Base-by-base conservation (phyloP, 1,284 basidiomycete species). In the Heterobasidion annosum region DNA sequence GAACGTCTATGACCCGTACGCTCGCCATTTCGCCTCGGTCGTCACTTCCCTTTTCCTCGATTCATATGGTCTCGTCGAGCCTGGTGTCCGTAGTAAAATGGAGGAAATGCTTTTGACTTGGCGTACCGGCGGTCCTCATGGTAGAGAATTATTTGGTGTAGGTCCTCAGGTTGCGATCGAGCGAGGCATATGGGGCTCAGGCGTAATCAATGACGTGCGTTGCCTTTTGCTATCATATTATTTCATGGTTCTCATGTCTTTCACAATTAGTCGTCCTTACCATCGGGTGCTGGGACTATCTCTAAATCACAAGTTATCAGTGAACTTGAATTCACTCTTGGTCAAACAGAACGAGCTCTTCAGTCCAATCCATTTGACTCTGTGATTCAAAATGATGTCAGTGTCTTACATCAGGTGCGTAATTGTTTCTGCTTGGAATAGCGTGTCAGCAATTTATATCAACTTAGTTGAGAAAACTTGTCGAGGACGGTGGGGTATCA, bases 41-140 rank as follows among this genome's bases (percentile, higher is more conserved):
- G 85, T 93, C 56, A 83, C 85, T 52, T 77, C 81, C 19, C 72
- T 94, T 7, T 97, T 93, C 71, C 73, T 94, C 61, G 83, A 89
- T 59, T 85, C 93, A 34, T 96, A 97, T 70, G 77, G 79, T 54
- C 79, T 83, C 61, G 92, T 95, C 58, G 93, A 96, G 66, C 83
- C 83, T 43, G 71, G 73, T 40, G 96, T 91, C 7, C 85, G 88
- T 58, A 81, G 83, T 67, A 97, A 96, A 70, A 93, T 98, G 89
- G 92, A 95, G 65, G 94, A 98, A 69, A 92, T 98, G 84, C 79
- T 97, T 16, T 72, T 91, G 42, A 93, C 94, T 8, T 98, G 94
- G 94, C 79, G 93, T 34, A 88, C 83, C 35, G 91, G 91, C 37
- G 85, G 87, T 9, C 86, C 88, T 1, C 77, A 77, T 49, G 82